Base-by-base conservation (phyloP, 768 basidiomycete genomes). In the Kwoniella newhampshirensis region DNA sequence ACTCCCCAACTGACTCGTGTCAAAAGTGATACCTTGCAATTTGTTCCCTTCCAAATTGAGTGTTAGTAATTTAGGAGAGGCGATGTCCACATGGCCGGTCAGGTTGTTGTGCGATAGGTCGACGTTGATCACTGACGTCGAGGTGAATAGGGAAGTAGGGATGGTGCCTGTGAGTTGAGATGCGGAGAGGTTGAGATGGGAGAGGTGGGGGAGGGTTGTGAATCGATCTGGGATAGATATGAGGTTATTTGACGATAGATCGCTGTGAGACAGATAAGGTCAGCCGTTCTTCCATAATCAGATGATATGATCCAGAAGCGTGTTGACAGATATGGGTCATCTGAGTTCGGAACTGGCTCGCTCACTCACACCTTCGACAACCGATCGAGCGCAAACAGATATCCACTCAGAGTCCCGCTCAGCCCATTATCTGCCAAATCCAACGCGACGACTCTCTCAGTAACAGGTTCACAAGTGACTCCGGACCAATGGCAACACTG, bases 401-500 rank as follows among this genome's bases (percentile, higher is more conserved):
- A 30, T 3, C 13, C 41, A 15, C 46, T 37, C 30, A 66, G n/a
- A 7, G 25, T n/a, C 7, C 60, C 64, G 20, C 30, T 42, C 42
- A 66, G 28, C 2, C 60, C 60, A 54, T 66, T 66, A 1, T 18
- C 28, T 13, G 49, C 47, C 41, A 66, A 32, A 17, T 45, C 41
- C 6, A 66, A 20, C 17, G 37, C 51, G 12, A 40, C 44, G 12
- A 66, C 60, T 20, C 58, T 39, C 44, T 28, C 32, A n/a, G 37
- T 42, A 4, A 30, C 42, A 1, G 57, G 37, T 28, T 40, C 51
- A 55, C 64, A 66, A 21, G 46, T 59, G 4, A 66, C 57, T 0
- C 64, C 64, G 27, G 25, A 66, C 64, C 64, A 66, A 17, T 13
- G 21, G 47, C 64, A 66, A 45, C 64, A 66, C 25, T 63, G 47